These are phyloP conservation scores for Fusarium pseudonygamai DNA, from an alignment of 2,329 filamentous ascomycete species.

Conservation along the genomic window DNA sequence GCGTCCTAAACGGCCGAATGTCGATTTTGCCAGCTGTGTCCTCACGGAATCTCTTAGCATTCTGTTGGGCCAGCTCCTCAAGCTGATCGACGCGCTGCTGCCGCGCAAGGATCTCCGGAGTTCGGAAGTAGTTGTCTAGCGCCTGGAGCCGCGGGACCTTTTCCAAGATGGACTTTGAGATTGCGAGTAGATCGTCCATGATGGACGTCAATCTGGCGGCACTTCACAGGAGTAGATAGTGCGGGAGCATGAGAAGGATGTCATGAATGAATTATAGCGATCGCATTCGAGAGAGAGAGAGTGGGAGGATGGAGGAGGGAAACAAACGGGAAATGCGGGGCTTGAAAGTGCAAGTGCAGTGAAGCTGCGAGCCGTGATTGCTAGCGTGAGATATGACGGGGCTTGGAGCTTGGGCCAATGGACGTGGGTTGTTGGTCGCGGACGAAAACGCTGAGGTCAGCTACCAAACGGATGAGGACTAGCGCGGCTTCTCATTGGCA, in stretches of 20 bases:
- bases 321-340: not conserved
- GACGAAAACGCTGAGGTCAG: not conserved
- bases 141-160: conserved; percentile 43
- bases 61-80: not conserved
- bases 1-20: not conserved
- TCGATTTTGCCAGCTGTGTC: not conserved
- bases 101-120: not conserved
- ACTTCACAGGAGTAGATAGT: not conserved
- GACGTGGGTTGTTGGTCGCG: not conserved
- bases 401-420: not conserved
- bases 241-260: not conserved
- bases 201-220: not conserved
- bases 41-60: not conserved
- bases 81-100: not conserved
- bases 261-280: not conserved
- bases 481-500: not conserved
- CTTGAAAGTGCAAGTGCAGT: not conserved
- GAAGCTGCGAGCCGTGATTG: not conserved
- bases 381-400: not conserved
- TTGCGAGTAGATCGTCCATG: not conserved
- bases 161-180: not conserved
- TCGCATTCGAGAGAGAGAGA: not conserved
- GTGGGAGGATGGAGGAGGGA: not conserved
- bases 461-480: not conserved
- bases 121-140: not conserved